Base-by-base conservation (phyloP, 2,329 filamentous ascomycete genomes). In the Waltergamsia citrina region DNA sequence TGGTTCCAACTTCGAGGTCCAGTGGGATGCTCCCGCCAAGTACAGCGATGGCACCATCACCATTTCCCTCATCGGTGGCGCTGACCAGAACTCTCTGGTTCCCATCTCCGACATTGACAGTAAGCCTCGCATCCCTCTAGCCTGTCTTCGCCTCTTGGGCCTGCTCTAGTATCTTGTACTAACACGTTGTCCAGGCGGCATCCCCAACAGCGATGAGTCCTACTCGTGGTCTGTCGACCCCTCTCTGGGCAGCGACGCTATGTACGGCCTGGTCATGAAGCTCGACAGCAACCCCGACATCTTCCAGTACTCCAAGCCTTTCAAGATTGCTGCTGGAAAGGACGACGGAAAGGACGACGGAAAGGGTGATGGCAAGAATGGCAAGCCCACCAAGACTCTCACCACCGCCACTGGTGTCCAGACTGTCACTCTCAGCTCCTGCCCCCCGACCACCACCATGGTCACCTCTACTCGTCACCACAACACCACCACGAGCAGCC, bases 291-390 rank as follows among this genome's bases (percentile, higher is more conserved):
- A 74, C 57, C 35, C 58, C 16, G 41, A 32, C 9, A 55, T 65
- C 49, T 74, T 72, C 66, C 74, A 80, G 65, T 79, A 69, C 66
- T 75, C 71, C 37, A 68, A 67, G 60, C 72, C 72, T 45, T 81
- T 81, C 63, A 46, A 60, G 48, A 74, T 76, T 48, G 49, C 40
- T 29, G 46, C 40, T 18, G 45, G 37, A 32, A 21, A 33, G 18
- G 10, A 4, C 21, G 18, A 22, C 12, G 4, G n/a, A n/a, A n/a
- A 25, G 28, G 21, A 30, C 27, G 10, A 28, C 22, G 10, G 10
- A 21, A 27, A 24, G 29, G 19, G 10, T 17, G 25, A 14, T 18
- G 28, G 20, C 25, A n/a, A n/a, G n/a, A 25, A 30, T 9, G 38
- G 21, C 30, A 33, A 32, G 21, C 41, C 23, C 37, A 52, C 49